These are phyloP conservation scores for Salicornia ramosissima DNA, from an alignment of 148 eudicot species.

Conservation along the genomic window DNA sequence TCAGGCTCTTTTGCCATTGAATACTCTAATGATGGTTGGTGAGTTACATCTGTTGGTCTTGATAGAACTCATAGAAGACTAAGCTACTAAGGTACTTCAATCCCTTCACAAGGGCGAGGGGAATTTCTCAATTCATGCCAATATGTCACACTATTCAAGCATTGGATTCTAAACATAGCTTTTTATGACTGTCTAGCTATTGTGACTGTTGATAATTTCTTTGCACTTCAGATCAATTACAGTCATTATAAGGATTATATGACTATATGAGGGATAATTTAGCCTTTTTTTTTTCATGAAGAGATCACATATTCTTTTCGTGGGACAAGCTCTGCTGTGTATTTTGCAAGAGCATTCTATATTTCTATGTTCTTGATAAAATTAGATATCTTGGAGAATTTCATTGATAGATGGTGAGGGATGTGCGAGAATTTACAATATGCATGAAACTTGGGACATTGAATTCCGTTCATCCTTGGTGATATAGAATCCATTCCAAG, in stretches of 20 bases:
- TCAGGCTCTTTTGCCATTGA: background rate
- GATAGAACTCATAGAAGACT: too few species aligned
- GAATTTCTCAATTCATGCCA: background rate
- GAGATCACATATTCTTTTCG: too few species aligned
- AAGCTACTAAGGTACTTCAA: constrained; percentile 14
- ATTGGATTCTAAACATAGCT: constrained; percentile 15
- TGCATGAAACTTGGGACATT: background rate
- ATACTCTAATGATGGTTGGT: constrained; percentile 18
- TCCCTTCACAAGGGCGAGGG: constrained; percentile 8
- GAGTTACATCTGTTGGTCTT: constrained; percentile 3
- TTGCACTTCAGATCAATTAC: background rate
- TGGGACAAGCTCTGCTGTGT: background rate
- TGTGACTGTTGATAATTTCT: background rate
- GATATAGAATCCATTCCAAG: too few species aligned
- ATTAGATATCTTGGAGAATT: constrained; percentile 13
- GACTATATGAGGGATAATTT: background rate
- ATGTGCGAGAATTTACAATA: constrained; percentile 1
- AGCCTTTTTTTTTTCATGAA: too few species aligned
- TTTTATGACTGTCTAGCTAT: constrained; percentile 1
- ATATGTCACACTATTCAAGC: background rate
- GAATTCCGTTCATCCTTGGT: background rate
- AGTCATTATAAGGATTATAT: background rate
- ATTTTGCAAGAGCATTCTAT: constrained; percentile 11
- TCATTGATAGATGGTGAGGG: background rate
- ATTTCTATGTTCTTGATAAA: constrained; percentile 17